Evolutionary conservation across 306 rosid species (phyloP).

Genomic region (Trichosanthes cucumerina): DNA sequence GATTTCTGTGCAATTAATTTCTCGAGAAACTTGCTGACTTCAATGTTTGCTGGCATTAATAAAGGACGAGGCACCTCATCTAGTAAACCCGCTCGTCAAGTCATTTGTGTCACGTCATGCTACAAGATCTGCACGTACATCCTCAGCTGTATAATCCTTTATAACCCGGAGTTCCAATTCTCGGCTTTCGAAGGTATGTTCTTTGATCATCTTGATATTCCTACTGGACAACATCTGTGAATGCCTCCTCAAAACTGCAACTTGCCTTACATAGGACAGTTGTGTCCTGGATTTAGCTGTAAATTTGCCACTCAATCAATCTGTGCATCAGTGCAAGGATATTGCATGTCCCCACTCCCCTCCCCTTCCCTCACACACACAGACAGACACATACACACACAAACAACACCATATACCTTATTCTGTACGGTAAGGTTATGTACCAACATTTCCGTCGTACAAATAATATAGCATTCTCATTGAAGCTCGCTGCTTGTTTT

Average conservation of each 20-base stretch:
- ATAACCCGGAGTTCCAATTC: background rate
- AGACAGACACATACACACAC: no score
- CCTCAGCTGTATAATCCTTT: slow-evolving; percentile 20
- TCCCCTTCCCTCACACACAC: background rate
- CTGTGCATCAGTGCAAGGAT: background rate
- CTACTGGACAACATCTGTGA: background rate
- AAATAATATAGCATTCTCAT: background rate
- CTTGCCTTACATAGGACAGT: background rate
- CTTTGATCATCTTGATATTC: background rate
- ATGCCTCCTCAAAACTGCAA: background rate
- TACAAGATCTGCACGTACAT: slow-evolving; percentile 22
- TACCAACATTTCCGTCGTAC: background rate
- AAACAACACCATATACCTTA: background rate
- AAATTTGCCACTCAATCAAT: background rate
- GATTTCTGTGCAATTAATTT: background rate
- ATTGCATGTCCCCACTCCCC: background rate
- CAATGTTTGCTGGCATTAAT: slow-evolving; percentile 4
- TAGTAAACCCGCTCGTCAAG: slow-evolving; percentile 81
- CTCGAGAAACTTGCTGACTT: background rate
- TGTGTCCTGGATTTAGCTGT: background rate
- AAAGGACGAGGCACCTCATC: slow-evolving; percentile 93
- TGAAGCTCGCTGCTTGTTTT: background rate
- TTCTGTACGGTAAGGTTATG: background rate
- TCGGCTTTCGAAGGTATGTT: background rate
- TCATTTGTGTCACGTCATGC: slow-evolving; percentile 89